Evolutionary conservation across 352 stramenopile species (phyloP).

Genomic region (Aphanomyces euteiches): DNA sequence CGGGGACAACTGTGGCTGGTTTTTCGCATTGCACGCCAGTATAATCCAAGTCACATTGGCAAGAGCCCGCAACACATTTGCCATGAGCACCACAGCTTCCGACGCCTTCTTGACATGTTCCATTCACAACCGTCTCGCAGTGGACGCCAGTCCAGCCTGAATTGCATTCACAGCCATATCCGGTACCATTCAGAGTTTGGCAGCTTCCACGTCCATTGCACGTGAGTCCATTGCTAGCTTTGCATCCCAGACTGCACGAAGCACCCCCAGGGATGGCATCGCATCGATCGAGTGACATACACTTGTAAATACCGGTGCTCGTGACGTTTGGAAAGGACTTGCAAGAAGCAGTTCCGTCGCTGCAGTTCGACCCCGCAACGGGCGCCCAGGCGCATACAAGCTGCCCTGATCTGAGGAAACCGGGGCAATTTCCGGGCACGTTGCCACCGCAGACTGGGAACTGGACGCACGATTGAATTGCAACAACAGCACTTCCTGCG

Average conservation of each 20-base stretch:
- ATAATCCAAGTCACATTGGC: conserved; percentile 43
- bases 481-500: conserved; percentile 52
- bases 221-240: conserved; percentile 33
- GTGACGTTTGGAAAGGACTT: conserved; percentile 31
- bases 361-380: conserved; percentile 31
- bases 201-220: conserved; percentile 72
- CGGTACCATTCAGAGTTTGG: conserved; percentile 31
- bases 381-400: conserved; percentile 61
- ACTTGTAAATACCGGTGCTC: conserved; percentile 68
- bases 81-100: conserved; percentile 48
- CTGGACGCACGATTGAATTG: conserved; percentile 68
- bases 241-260: conserved; percentile 22
- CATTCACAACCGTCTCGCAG: conserved; percentile 55
- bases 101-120: conserved; percentile 42
- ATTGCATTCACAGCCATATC: conserved; percentile 58
- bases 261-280: conserved; percentile 36
- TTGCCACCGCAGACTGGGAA: conserved; percentile 52
- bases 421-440: conserved; percentile 52
- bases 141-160: conserved; percentile 63
- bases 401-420: conserved; percentile 52
- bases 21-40: conserved; percentile 51
- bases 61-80: conserved; percentile 42
- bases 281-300: conserved; percentile 67
- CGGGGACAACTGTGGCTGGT: conserved; percentile 23
- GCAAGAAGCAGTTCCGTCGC: conserved; percentile 34